Percentiles rank a stretch among this genome's conserved stretches.
Conservation (phyloP, 2,329 filamentous ascomycete species). For the Ceratocystis albifundus region DNA sequence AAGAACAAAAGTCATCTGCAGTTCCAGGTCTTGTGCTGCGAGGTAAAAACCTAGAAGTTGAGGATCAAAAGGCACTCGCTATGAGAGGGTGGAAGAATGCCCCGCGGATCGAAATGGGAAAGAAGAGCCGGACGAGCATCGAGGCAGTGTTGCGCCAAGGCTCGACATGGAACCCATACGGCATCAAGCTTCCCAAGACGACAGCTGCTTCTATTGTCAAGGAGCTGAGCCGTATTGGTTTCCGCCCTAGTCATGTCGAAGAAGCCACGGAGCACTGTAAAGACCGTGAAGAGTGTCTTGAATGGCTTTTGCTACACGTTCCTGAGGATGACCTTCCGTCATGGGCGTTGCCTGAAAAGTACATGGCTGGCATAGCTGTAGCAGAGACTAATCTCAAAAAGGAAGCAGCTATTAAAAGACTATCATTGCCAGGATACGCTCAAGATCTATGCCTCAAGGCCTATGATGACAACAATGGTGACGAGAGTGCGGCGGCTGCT, state of each 20-base stretch:
- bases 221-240: conserved; percentile 68
- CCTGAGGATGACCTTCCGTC: conserved; percentile 91
- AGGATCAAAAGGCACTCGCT: conserved; percentile 31
- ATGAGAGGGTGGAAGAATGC: conserved; percentile 72
- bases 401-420: conserved; percentile 70
- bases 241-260: conserved; percentile 77
- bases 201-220: conserved; percentile 53
- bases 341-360: conserved; percentile 86
- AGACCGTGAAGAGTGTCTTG: conserved; percentile 80
- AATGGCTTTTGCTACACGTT: conserved; percentile 94
- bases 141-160: conserved; percentile 68
- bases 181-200: conserved; percentile 48
- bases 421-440: conserved; percentile 75
- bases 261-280: conserved; percentile 83
- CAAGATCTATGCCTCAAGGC: conserved; percentile 69
- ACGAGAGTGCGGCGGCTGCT: conserved; percentile 69
- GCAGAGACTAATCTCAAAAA: conserved; percentile 68
- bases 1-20: conserved; percentile 39
- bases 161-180: conserved; percentile 78
- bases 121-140: conserved; percentile 62
- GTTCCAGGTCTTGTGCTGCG: conserved; percentile 18
- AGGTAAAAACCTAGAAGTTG: conserved; percentile 29
- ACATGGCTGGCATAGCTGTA: conserved; percentile 79
- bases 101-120: conserved; percentile 88
- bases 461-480: conserved; percentile 55